phyloP scores from a whole-genome alignment of 2,329 filamentous ascomycete species.

The Fusarium nelsonii region DNA sequence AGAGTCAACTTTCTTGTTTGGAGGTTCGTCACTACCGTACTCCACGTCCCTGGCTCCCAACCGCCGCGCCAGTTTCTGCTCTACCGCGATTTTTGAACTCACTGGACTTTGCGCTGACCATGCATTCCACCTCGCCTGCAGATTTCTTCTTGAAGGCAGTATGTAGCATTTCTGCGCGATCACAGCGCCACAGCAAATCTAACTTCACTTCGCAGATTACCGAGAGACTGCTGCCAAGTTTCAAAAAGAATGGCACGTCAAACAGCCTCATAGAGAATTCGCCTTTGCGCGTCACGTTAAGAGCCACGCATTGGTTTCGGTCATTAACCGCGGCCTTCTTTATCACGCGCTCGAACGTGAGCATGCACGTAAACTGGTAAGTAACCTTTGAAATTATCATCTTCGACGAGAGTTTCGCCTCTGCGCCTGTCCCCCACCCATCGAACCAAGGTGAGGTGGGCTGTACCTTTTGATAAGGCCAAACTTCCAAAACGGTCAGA shows the following conservation, averaged over 20 bases:
- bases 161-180: slow-evolving; percentile 56
- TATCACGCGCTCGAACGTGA: slow-evolving; percentile 72
- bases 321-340: slow-evolving; percentile 73
- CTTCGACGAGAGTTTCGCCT: slow-evolving; percentile 21
- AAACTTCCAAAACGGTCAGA: slow-evolving; percentile 41
- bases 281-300: slow-evolving; percentile 74
- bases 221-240: slow-evolving; percentile 75
- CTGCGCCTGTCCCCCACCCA: slow-evolving; percentile 23
- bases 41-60: slow-evolving; percentile 44
- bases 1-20: slow-evolving; percentile 78
- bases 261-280: slow-evolving; percentile 71
- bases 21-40: slow-evolving; percentile 67
- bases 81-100: slow-evolving; percentile 18
- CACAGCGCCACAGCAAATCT: slow-evolving; percentile 39
- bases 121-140: slow-evolving; percentile 49
- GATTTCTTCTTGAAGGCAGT: slow-evolving; percentile 73
- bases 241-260: slow-evolving; percentile 75
- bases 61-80: slow-evolving; percentile 22
- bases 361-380: slow-evolving; percentile 64
- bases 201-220: slow-evolving; percentile 65
- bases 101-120: slow-evolving; percentile 40
- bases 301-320: slow-evolving; percentile 71
- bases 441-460: slow-evolving; percentile 18
- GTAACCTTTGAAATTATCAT: slow-evolving; percentile 27
- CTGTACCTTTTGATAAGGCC: slow-evolving; percentile 33